phyloP scores from a whole-genome alignment of 2,329 filamentous ascomycete species.

The Talaromyces pinophilus region DNA sequence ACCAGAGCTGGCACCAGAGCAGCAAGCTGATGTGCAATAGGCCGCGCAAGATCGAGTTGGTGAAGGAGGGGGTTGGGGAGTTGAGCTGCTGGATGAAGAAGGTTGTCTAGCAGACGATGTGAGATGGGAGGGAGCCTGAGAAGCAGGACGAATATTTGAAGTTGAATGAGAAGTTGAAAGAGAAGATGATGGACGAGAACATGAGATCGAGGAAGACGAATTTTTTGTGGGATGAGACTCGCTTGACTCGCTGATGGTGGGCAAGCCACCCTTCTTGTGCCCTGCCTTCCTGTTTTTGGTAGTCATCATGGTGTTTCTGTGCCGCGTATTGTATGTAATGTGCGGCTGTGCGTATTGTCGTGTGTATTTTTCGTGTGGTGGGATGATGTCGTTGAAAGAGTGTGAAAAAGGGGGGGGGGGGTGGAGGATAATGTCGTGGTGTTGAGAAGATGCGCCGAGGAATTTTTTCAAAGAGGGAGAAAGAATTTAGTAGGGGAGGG shows the following conservation, averaged over 20 bases:
- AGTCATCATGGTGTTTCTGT: constrained; percentile 2
- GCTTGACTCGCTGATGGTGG: constrained; percentile 2
- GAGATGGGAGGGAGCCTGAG: neutral
- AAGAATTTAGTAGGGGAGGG: neutral
- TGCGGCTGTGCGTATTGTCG: neutral
- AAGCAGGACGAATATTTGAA: neutral
- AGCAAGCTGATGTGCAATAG: neutral
- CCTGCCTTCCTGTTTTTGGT: constrained; percentile 6
- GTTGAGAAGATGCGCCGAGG: neutral
- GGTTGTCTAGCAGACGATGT: neutral
- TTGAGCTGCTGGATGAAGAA: neutral
- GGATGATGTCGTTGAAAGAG: neutral
- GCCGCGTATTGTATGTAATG: neutral
- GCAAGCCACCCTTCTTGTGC: neutral
- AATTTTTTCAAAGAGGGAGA: neutral
- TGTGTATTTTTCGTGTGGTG: neutral
- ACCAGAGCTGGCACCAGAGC: neutral
- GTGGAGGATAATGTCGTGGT: neutral
- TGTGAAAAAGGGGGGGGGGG: too few species aligned
- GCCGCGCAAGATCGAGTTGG: neutral
- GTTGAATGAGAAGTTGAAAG: neutral
- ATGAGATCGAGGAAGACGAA: neutral
- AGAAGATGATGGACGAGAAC: neutral
- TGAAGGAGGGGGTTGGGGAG: neutral
- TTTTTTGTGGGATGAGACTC: constrained; percentile 6